Base-by-base conservation (phyloP, 1,284 basidiomycete genomes). In the Tylopilus sp. region DNA sequence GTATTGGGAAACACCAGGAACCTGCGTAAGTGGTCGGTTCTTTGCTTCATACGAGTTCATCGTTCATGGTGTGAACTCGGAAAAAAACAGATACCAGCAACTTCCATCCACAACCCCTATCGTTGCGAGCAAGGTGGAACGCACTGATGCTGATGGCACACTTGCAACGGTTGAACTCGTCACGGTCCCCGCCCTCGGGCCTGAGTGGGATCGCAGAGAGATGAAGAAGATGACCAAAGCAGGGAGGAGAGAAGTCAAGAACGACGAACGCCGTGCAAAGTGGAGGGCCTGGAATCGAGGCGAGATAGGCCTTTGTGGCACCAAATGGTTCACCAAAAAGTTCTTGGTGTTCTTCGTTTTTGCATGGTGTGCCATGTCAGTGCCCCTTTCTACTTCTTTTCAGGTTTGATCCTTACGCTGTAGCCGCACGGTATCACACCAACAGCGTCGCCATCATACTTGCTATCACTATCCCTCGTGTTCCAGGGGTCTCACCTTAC, bases 201-300 rank as follows among this genome's bases (percentile, higher is more conserved):
- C 92, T 0, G 92, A 95, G 67, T 95, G 92, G 92, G 76, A 78
- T 36, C 82, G 83, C 50, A 73, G 77, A 26, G 92, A 95, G 66
- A 68, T 94, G 63, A 77, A 75, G 41, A 77, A 78, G 19, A 84
- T 90, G 79, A 88, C 85, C 2, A 84, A 82, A 59, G 71, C 80
- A 2, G 86, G 79, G 3, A 78, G 78, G 61, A 74, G 77, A 34
- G 82, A 86, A 64, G 68, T 74, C 18, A 78, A 77, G 57, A 60
- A 69, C 11, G 86, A 88, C 41, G 68, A 74, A 42, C 74, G 86
- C 44, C 68, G 63, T 41, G 71, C 76, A 46, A 74, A 76, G 43
- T 87, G 81, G 79, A 79, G 74, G 51, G 75, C 76, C n/a, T 91
- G 82, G 79, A 82, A 78, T 54, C 75, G 87, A 50, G 86, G 82